These are phyloP conservation scores for Blastobotrys malaysiensis DNA, from an alignment of 1,139 yeast species.

Conservation along the genomic window DNA sequence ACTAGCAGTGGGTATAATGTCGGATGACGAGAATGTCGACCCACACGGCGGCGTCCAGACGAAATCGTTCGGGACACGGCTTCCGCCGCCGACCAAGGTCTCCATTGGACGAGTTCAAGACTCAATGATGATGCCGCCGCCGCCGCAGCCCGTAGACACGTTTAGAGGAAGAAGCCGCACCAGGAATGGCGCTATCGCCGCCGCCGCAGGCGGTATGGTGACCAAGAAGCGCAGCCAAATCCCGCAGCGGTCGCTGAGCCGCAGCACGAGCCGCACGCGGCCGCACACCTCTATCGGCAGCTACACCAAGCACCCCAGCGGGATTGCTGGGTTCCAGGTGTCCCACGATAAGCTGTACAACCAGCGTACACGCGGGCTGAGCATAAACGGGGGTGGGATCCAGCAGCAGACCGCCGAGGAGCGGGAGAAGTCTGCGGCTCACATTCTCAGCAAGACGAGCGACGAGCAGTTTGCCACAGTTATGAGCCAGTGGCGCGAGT, in stretches of 20 bases:
- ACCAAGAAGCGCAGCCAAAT: background rate
- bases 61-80: background rate
- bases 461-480: background rate
- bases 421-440: background rate
- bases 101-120: background rate
- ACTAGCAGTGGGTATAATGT: too few relatives aligned
- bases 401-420: slow-evolving; percentile 1
- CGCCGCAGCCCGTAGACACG: background rate
- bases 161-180: background rate
- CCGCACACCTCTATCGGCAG: background rate
- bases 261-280: background rate
- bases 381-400: background rate
- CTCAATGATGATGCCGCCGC: background rate
- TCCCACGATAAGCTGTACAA: background rate
- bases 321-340: background rate
- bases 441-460: background rate
- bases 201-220: background rate
- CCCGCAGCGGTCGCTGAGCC: background rate
- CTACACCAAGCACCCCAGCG: background rate
- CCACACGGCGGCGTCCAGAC: background rate
- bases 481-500: background rate
- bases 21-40: background rate
- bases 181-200: background rate
- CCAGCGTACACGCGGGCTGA: background rate
- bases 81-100: background rate